Conservation (phyloP, 2,329 filamentous ascomycete genomes). For the Pseudopithomyces maydicus region DNA sequence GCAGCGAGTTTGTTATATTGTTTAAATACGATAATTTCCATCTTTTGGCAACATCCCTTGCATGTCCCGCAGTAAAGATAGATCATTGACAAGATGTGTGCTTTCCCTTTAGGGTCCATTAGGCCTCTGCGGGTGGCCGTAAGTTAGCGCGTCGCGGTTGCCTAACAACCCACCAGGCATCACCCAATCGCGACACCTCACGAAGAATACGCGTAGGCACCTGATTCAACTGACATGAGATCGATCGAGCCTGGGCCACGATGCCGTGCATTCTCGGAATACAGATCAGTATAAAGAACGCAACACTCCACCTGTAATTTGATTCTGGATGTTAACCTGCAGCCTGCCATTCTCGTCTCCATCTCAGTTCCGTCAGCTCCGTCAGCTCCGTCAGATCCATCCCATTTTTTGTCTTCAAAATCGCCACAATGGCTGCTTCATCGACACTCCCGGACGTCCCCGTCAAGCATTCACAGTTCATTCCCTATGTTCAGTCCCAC, state of each 20-base stretch:
- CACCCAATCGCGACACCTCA: neutral
- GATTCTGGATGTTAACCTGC: neutral
- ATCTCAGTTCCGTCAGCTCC: neutral
- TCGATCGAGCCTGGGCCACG: no score
- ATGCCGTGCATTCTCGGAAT: neutral
- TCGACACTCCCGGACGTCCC: constrained; percentile 43
- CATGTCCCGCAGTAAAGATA: no score
- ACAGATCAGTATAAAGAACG: neutral
- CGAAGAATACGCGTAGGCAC: neutral
- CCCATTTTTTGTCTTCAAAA: neutral
- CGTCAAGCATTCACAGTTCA: constrained; percentile 48
- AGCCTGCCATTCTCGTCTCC: neutral
- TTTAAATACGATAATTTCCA: no score
- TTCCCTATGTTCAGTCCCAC: constrained; percentile 61
- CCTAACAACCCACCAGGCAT: neutral
- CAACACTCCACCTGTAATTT: neutral
- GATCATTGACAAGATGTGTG: neutral
- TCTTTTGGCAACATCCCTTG: neutral
- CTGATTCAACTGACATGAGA: neutral
- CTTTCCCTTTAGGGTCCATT: neutral
- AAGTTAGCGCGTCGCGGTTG: neutral
- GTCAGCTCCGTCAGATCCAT: neutral
- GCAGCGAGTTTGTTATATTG: no score
- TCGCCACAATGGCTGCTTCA: constrained; percentile 13
- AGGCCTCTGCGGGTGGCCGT: neutral